Conservation (phyloP, 73 alveolate species). For the Uronychia setigera region DNA sequence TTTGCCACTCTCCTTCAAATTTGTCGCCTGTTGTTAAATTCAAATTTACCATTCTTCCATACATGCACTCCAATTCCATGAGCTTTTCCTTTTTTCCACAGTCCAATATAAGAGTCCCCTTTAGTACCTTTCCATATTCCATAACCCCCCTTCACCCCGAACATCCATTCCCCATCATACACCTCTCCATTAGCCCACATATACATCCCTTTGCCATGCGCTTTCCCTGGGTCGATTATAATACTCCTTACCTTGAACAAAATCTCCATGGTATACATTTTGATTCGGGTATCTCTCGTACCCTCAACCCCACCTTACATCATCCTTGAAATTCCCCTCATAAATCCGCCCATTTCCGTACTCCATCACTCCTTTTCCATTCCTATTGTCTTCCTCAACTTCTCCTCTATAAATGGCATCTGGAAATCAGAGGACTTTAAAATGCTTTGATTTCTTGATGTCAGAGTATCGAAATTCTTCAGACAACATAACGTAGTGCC, state of each 20-base stretch:
- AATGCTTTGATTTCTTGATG: too few relatives aligned
- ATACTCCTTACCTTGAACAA: too few relatives aligned
- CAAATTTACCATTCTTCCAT: constrained; percentile 31
- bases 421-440: too few relatives aligned
- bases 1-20: constrained; percentile 67
- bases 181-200: constrained; percentile 22
- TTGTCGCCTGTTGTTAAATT: too few relatives aligned
- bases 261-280: constrained; percentile 43
- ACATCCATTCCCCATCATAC: constrained; percentile 63
- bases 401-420: too few relatives aligned
- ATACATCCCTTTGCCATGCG: constrained; percentile 45
- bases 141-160: constrained; percentile 37
- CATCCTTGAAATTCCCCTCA: constrained; percentile 46
- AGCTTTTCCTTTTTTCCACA: constrained; percentile 43
- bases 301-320: constrained; percentile 66
- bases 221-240: constrained; percentile 49
- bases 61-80: constrained; percentile 35
- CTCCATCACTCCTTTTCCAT: constrained; percentile 68
- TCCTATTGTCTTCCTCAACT: too few relatives aligned
- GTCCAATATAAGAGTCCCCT: constrained; percentile 39
- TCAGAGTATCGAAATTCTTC: too few relatives aligned
- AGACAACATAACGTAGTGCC: too few relatives aligned
- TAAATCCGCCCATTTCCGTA: constrained; percentile 56
- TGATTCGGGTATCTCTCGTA: constrained; percentile 45
- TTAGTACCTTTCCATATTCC: constrained; percentile 41